Conservation (phyloP, 257 asterid genomes). For the Petunia secreta region DNA sequence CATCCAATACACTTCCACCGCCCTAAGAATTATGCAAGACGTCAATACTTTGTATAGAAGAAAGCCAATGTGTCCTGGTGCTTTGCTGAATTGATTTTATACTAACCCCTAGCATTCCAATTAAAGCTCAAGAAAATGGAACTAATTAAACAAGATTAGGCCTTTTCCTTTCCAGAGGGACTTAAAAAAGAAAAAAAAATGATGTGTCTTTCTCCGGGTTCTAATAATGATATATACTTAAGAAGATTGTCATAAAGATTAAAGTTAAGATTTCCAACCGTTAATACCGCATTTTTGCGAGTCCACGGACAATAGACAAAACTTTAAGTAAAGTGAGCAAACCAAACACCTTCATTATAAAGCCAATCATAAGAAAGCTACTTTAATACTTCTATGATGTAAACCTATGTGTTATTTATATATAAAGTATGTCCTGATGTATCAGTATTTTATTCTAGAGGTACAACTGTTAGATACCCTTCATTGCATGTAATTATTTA, state of each 20-base stretch:
- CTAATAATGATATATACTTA: constrained; percentile 25
- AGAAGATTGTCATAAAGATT: neutral
- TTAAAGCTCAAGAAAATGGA: too few relatives aligned
- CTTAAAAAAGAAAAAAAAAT: neutral
- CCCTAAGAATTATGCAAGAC: too few relatives aligned
- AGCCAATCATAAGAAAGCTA: constrained; percentile 48
- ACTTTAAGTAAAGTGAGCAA: constrained; percentile 42
- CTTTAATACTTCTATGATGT: neutral
- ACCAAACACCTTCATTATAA: constrained; percentile 37
- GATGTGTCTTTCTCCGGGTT: constrained; percentile 14
- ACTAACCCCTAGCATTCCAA: too few relatives aligned
- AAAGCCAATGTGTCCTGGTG: too few relatives aligned
- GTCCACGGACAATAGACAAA: constrained; percentile 41
- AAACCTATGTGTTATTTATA: neutral
- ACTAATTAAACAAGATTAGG: too few relatives aligned
- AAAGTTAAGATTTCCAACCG: constrained; percentile 26
- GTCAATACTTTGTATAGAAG: too few relatives aligned
- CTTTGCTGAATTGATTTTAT: too few relatives aligned
- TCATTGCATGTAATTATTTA: neutral
- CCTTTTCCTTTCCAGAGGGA: too few relatives aligned
- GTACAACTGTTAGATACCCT: neutral
- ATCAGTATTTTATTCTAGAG: neutral
- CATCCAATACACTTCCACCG: too few relatives aligned
- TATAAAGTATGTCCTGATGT: neutral
- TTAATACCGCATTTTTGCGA: constrained; percentile 36